Evolutionary conservation across 1,284 basidiomycete species (phyloP).

Genomic region (Apiotrichum laibachii): DNA sequence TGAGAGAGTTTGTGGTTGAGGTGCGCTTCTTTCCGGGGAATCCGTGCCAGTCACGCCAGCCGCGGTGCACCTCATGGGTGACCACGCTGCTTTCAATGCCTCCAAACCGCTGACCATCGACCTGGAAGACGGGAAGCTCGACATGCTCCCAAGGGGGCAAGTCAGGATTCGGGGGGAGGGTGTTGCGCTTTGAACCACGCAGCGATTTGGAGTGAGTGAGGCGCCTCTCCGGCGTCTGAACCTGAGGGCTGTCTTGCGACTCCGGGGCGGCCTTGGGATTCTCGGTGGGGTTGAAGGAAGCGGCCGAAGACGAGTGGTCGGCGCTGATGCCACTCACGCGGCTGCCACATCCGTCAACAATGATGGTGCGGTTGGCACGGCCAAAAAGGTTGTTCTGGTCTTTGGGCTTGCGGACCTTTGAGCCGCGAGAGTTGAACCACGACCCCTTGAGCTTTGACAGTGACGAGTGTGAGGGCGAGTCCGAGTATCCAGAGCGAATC

Average conservation of each 20-base stretch:
- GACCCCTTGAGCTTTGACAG: slow-evolving; percentile 5
- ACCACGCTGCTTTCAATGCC: slow-evolving; percentile 14
- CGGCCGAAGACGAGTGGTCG: background rate
- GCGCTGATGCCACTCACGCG: background rate
- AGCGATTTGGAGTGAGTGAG: background rate
- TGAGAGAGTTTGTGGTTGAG: slow-evolving; percentile 13
- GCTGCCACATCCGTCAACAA: slow-evolving; percentile 6
- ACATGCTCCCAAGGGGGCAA: slow-evolving; percentile 51
- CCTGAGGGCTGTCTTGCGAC: background rate
- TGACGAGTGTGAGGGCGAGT: slow-evolving; percentile 18
- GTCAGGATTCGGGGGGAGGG: slow-evolving; percentile 12
- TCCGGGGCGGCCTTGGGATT: background rate
- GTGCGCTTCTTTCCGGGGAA: slow-evolving; percentile 30
- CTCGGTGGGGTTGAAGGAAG: background rate
- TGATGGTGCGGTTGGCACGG: slow-evolving; percentile 3
- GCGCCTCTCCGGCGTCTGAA: background rate
- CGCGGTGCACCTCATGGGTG: background rate
- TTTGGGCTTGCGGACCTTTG: no score
- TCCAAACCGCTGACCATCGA: slow-evolving; percentile 48
- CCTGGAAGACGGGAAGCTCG: slow-evolving; percentile 48
- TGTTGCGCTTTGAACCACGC: background rate
- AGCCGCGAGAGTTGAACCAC: slow-evolving; percentile 9
- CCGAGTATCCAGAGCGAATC: slow-evolving; percentile 42
- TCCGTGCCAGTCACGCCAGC: slow-evolving; percentile 43
- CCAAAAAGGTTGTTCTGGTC: background rate